phyloP scores from a whole-genome alignment of 2,329 filamentous ascomycete genomes.

The Pseudogymnoascus sp. region DNA sequence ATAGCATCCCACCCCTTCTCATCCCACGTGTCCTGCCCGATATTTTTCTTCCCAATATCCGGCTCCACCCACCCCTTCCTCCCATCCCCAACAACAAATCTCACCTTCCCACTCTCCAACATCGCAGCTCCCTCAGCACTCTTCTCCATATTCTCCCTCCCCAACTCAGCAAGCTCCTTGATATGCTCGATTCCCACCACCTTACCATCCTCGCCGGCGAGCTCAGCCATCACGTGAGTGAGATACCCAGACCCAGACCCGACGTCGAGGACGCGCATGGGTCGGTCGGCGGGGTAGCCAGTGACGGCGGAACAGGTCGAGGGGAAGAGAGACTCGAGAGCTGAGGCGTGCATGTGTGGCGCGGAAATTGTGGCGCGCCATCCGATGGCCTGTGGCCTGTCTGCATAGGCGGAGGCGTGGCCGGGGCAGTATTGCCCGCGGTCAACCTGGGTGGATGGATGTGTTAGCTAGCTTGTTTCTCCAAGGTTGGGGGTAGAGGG shows the following conservation, averaged over 20 bases:
- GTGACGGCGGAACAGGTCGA: slow-evolving; percentile 25
- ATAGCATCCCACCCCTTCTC: slow-evolving; percentile 78
- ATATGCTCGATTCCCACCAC: slow-evolving; percentile 76
- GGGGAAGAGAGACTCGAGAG: slow-evolving; percentile 56
- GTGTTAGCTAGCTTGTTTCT: neutral
- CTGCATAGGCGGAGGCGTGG: slow-evolving; percentile 64
- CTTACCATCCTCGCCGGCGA: slow-evolving; percentile 26
- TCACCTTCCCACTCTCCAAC: slow-evolving; percentile 58
- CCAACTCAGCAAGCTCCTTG: slow-evolving; percentile 53
- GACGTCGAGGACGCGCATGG: slow-evolving; percentile 59
- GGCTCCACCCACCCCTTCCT: slow-evolving; percentile 54
- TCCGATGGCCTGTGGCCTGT: slow-evolving; percentile 64
- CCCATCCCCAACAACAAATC: slow-evolving; percentile 71
- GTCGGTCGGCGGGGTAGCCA: slow-evolving; percentile 24
- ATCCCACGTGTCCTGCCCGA: slow-evolving; percentile 37
- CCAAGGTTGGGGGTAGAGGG: neutral
- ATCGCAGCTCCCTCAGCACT: slow-evolving; percentile 52
- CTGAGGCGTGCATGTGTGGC: slow-evolving; percentile 66
- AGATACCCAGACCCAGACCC: slow-evolving; percentile 77
- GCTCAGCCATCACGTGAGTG: slow-evolving; percentile 77
- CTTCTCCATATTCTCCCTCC: slow-evolving; percentile 60
- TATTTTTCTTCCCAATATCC: slow-evolving; percentile 27
- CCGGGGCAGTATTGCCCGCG: slow-evolving; percentile 74
- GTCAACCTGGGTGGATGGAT: slow-evolving; percentile 59
- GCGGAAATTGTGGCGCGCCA: slow-evolving; percentile 64